Percentiles rank a stretch among this genome's conserved stretches.
phyloP scores from a whole-genome alignment of 352 stramenopile genomes.

The Phytophthora citricola region DNA sequence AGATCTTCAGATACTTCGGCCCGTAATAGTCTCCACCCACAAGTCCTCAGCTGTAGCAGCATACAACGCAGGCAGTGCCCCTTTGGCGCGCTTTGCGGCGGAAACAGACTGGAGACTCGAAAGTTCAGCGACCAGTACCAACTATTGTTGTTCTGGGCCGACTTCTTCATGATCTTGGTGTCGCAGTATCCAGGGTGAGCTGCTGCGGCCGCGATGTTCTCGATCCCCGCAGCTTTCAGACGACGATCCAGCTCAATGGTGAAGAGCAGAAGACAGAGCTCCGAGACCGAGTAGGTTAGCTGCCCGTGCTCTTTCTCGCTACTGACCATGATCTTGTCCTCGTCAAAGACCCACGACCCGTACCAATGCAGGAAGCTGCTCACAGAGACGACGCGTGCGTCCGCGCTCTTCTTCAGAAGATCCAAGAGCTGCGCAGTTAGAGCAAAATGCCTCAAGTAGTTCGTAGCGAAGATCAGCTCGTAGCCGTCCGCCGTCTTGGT shows the following conservation, averaged over 20 bases:
- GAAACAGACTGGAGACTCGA: not conserved
- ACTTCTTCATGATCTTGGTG: slow-evolving; percentile 45
- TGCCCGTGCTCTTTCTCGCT: slow-evolving; percentile 25
- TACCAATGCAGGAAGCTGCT: slow-evolving; percentile 44
- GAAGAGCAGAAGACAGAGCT: slow-evolving; percentile 68
- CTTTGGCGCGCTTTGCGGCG: slow-evolving; percentile 37
- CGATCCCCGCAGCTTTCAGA: slow-evolving; percentile 22
- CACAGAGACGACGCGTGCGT: slow-evolving; percentile 46
- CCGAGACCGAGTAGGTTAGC: slow-evolving; percentile 45
- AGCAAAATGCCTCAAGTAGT: slow-evolving; percentile 65
- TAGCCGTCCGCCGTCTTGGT: slow-evolving; percentile 41
- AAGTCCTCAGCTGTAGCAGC: slow-evolving; percentile 38
- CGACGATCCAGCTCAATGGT: slow-evolving; percentile 51
- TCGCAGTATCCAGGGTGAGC: slow-evolving; percentile 41
- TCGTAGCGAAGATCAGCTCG: slow-evolving; percentile 67
- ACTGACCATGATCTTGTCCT: slow-evolving; percentile 27
- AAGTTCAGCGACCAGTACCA: slow-evolving; percentile 28
- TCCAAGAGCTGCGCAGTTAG: slow-evolving; percentile 53
- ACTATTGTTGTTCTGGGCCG: slow-evolving; percentile 24
- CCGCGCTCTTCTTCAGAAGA: slow-evolving; percentile 29
- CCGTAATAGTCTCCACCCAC: slow-evolving; percentile 47
- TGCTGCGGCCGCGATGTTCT: slow-evolving; percentile 27
- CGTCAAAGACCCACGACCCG: slow-evolving; percentile 5
- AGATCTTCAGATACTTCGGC: slow-evolving; percentile 29
- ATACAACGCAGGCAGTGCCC: slow-evolving; percentile 52